Percentiles rank a stretch among this genome's conserved stretches.
These are phyloP conservation scores for Gnomoniopsis sp. DNA, from an alignment of 2,329 filamentous ascomycete species.

Conservation along the genomic window DNA sequence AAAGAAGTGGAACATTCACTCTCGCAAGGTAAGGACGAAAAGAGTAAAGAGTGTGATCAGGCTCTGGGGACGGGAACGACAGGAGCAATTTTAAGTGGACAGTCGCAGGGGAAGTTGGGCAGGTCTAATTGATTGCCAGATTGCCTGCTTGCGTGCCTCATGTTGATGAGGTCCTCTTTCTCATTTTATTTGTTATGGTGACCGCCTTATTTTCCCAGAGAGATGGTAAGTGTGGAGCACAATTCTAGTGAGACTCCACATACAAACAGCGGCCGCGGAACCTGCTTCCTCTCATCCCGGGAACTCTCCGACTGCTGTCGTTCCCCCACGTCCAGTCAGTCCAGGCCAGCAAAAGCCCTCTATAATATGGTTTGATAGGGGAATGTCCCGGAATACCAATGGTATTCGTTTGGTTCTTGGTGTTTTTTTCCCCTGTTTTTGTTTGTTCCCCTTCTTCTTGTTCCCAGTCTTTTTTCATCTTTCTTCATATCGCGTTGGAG, in stretches of 20 bases:
- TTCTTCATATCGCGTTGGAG: too few relatives aligned
- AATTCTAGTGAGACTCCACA: conserved; percentile 2
- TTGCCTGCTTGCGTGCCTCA: neutral
- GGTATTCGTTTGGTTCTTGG: too few relatives aligned
- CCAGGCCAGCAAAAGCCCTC: too few relatives aligned
- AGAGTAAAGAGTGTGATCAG: neutral
- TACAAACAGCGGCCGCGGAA: conserved; percentile 3
- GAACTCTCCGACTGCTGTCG: neutral
- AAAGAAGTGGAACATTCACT: neutral
- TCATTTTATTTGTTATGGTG: neutral
- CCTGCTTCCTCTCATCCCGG: neutral
- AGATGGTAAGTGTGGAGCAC: conserved; percentile 7
- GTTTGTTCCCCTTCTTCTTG: too few relatives aligned
- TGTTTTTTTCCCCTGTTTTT: too few relatives aligned
- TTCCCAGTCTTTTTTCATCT: too few relatives aligned
- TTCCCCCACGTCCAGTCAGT: too few relatives aligned
- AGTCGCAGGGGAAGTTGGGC: neutral
- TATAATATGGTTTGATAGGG: too few relatives aligned
- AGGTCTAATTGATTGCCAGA: neutral
- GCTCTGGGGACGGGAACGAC: neutral
- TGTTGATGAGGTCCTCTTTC: neutral
- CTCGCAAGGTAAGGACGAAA: neutral
- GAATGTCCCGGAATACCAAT: too few relatives aligned
- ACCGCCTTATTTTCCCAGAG: conserved; percentile 1
- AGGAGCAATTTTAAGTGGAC: neutral